Conservation (phyloP, 495 filamentous ascomycete species). For the Lindgomyces ingoldianus region DNA sequence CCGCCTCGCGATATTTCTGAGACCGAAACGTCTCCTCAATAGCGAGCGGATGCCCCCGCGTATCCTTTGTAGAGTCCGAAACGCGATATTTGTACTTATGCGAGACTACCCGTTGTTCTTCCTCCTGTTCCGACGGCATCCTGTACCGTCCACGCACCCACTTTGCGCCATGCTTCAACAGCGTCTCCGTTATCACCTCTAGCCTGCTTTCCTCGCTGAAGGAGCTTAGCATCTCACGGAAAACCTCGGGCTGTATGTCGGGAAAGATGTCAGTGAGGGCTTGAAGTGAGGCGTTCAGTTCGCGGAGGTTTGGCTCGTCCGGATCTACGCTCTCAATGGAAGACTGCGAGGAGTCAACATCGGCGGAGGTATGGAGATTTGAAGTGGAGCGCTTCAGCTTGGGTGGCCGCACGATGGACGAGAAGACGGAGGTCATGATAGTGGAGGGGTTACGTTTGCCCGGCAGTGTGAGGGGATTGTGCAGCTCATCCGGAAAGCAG, state of each 20-base stretch:
- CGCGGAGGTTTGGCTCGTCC: conserved; percentile 62
- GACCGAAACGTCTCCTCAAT: conserved; percentile 73
- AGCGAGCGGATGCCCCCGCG: conserved; percentile 52
- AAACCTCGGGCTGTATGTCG: conserved; percentile 84
- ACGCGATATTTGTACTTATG: conserved; percentile 44
- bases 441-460: not conserved
- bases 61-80: conserved; percentile 15
- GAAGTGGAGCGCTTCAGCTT: conserved; percentile 1
- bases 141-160: conserved; percentile 70
- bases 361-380: not conserved
- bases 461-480: not conserved
- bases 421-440: conserved; percentile 34
- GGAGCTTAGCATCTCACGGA: conserved; percentile 80
- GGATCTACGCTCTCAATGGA: not conserved
- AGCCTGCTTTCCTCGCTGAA: conserved; percentile 82
- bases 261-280: conserved; percentile 78
- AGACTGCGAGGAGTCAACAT: not conserved
- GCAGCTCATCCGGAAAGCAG: not conserved
- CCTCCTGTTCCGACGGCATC: conserved; percentile 30
- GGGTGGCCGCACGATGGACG: conserved; percentile 25
- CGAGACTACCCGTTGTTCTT: conserved; percentile 10
- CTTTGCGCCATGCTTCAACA: conserved; percentile 73
- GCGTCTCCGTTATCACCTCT: conserved; percentile 78
- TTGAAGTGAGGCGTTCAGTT: conserved; percentile 74
- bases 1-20: conserved; percentile 69